These are phyloP conservation scores for Hypoxylon crocopeplum DNA, from an alignment of 495 filamentous ascomycete species.

Conservation along the genomic window DNA sequence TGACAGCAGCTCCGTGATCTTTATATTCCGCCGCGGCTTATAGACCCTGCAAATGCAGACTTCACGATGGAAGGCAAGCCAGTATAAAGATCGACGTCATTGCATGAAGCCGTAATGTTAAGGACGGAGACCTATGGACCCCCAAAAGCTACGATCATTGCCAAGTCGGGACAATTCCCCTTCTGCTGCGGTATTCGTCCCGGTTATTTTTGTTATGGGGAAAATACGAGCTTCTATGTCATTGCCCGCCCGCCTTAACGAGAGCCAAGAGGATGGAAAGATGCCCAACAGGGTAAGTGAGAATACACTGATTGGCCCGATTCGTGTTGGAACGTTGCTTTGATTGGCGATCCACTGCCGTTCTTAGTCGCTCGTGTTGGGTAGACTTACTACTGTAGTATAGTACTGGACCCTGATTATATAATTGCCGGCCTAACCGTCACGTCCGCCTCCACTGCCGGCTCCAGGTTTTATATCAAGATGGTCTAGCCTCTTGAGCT, in stretches of 20 bases:
- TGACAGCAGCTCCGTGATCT: not conserved
- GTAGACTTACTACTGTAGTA: not conserved
- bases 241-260: not conserved
- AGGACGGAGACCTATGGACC: slow-evolving; percentile 4
- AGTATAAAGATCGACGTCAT: slow-evolving; percentile 21
- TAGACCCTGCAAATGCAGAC: too few species aligned
- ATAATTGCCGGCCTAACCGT: slow-evolving; percentile 4
- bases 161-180: slow-evolving; percentile 8
- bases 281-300: not conserved
- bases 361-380: slow-evolving; percentile 3
- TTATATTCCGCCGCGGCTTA: not conserved
- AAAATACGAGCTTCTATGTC: slow-evolving; percentile 9
- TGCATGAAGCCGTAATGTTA: slow-evolving; percentile 20
- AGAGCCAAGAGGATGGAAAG: not conserved
- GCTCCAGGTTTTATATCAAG: slow-evolving; percentile 2
- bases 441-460: slow-evolving; percentile 11
- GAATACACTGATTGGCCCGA: slow-evolving; percentile 3
- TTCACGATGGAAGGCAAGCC: too few species aligned
- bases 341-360: not conserved
- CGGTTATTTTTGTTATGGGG: slow-evolving; percentile 1
- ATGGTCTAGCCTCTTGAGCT: not conserved
- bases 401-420: not conserved
- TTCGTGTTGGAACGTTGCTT: slow-evolving; percentile 5
- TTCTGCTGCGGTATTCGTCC: not conserved
- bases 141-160: not conserved